Evolutionary conservation across 768 basidiomycete species (phyloP).

Genomic region (Podaxis mareebaensis): DNA sequence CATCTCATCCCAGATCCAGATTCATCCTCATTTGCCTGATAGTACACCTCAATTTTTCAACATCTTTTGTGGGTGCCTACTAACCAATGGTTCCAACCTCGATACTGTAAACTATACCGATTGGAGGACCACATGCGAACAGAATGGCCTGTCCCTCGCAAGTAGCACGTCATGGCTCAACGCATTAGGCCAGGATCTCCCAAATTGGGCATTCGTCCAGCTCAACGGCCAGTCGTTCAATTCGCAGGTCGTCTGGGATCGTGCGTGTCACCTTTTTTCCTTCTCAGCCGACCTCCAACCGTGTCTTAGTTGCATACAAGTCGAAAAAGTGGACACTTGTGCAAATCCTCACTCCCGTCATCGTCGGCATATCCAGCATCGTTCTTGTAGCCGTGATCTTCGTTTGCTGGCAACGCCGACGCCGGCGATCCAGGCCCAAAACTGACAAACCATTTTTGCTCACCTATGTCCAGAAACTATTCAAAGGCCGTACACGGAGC

Average conservation of each 20-base stretch:
- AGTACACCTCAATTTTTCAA: constrained; percentile 10
- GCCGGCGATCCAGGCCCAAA: not conserved
- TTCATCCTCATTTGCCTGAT: not conserved
- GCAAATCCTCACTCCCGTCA: constrained; percentile 23
- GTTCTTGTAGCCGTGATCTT: constrained; percentile 17
- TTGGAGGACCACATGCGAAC: not conserved
- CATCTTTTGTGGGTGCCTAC: constrained; percentile 7
- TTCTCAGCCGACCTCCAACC: not conserved
- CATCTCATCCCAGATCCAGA: not conserved
- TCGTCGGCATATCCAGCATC: constrained; percentile 18
- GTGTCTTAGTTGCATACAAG: constrained; percentile 3
- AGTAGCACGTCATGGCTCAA: not conserved
- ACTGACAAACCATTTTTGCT: not conserved
- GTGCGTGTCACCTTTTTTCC: not conserved
- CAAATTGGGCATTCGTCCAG: constrained; percentile 1
- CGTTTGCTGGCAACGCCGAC: constrained; percentile 15
- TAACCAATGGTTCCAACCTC: not conserved
- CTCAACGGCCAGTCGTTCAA: not conserved
- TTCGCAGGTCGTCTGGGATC: not conserved
- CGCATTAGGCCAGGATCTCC: not conserved
- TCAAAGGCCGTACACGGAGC: constrained; percentile 10
- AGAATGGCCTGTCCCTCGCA: not conserved
- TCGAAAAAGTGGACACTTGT: constrained; percentile 22
- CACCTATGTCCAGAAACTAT: not conserved
- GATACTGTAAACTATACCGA: not conserved